phyloP scores from a whole-genome alignment of 31 red algal genomes.

The Porphyra umbilicalis region DNA sequence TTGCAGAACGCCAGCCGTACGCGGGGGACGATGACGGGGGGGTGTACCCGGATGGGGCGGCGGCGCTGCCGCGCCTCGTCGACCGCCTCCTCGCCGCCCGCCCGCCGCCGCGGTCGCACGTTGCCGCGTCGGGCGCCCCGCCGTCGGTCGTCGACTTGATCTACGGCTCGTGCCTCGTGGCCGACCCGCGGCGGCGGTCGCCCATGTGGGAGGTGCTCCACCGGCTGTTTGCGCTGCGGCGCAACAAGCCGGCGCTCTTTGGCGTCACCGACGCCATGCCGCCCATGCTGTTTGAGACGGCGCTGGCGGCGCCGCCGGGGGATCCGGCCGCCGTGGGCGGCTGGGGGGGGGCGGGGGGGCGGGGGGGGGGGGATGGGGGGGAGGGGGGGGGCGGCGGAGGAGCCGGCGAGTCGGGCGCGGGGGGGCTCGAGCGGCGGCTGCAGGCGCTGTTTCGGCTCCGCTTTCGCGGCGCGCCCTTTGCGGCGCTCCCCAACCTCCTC shows the following conservation, averaged over 20 bases:
- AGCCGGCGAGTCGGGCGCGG: not conserved
- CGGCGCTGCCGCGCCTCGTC: not conserved
- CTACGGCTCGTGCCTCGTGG: not conserved
- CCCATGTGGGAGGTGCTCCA: not conserved
- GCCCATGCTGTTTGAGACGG: not conserved
- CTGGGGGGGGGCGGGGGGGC: not conserved
- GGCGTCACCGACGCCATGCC: not conserved
- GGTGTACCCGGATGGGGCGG: not conserved
- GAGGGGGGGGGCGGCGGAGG: not conserved
- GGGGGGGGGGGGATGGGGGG: not conserved
- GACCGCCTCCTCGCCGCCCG: not conserved
- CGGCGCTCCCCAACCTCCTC: not conserved
- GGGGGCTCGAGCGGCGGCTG: not conserved
- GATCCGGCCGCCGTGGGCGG: not conserved
- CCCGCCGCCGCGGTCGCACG: not conserved
- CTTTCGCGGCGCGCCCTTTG: not conserved
- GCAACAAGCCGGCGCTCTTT: not conserved
- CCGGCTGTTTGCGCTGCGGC: not conserved
- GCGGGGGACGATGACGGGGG: not conserved
- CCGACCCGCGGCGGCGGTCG: not conserved
- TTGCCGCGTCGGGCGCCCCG: not conserved
- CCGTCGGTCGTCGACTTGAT: not conserved
- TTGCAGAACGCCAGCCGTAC: not conserved
- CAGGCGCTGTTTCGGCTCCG: not conserved
- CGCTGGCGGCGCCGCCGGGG: not conserved